Conservation (phyloP, 306 rosid genomes). For the Rubus parviflorus region DNA sequence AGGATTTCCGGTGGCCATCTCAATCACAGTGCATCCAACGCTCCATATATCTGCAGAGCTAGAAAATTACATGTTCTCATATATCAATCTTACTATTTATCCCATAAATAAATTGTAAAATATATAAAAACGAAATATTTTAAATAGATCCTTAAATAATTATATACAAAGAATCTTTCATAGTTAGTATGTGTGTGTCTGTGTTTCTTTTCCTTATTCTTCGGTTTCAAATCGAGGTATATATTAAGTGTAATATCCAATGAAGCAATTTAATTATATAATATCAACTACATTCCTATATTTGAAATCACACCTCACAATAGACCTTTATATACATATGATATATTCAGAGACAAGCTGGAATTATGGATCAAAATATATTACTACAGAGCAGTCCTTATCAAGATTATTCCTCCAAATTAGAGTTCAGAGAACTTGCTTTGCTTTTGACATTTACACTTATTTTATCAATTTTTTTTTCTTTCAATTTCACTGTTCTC, state of each 20-base stretch:
- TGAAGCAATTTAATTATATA: too few relatives aligned
- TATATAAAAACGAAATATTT: neutral
- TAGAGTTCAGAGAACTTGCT: neutral
- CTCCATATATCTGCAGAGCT: constrained; percentile 99
- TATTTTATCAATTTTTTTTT: neutral
- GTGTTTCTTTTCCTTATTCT: too few relatives aligned
- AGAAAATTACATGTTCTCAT: constrained; percentile 25
- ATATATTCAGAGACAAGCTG: neutral
- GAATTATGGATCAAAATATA: neutral
- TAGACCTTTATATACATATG: too few relatives aligned
- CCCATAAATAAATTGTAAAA: constrained; percentile 1
- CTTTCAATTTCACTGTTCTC: too few relatives aligned
- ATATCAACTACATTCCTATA: too few relatives aligned
- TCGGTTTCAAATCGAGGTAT: too few relatives aligned
- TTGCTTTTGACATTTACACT: neutral
- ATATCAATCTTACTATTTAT: constrained; percentile 26
- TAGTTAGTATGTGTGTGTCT: neutral
- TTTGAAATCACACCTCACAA: too few relatives aligned
- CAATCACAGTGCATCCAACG: constrained; percentile 97
- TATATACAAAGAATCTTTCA: neutral
- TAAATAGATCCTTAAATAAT: neutral
- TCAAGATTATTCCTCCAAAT: neutral
- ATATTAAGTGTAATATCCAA: too few relatives aligned
- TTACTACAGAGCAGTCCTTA: neutral
- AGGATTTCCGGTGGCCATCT: constrained; percentile 99